Percentiles rank a stretch among this genome's conserved stretches.
phyloP scores from a whole-genome alignment of 331 rosid genomes.

The Malus hybrid region DNA sequence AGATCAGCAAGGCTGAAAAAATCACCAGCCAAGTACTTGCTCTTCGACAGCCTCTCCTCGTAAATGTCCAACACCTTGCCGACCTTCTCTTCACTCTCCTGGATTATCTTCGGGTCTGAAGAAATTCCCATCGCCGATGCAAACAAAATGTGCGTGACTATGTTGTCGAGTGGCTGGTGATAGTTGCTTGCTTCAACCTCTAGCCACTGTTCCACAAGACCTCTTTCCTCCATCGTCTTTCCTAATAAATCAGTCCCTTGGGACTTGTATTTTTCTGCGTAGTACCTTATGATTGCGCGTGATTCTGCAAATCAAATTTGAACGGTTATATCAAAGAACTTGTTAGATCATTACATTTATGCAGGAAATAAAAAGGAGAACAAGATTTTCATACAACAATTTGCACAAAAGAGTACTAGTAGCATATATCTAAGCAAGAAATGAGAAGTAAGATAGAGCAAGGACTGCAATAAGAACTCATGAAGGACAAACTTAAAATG shows the following conservation, averaged over 20 bases:
- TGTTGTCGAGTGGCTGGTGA: conserved; percentile 16
- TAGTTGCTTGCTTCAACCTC: conserved; percentile 47
- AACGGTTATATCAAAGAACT: background rate
- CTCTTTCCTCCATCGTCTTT: conserved; percentile 13
- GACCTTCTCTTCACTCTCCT: conserved; percentile 40
- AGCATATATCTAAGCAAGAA: too few species aligned
- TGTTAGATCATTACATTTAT: background rate
- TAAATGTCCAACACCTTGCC: conserved; percentile 43
- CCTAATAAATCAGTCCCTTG: conserved; percentile 13
- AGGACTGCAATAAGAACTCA: too few species aligned
- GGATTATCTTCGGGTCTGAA: conserved; percentile 23
- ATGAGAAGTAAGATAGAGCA: too few species aligned
- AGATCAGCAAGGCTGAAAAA: conserved; percentile 60
- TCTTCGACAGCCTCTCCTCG: conserved; percentile 39
- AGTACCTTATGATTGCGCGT: background rate
- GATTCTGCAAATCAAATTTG: background rate
- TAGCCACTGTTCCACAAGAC: conserved; percentile 31
- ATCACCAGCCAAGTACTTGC: conserved; percentile 53
- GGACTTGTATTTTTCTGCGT: background rate
- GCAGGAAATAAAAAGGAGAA: background rate
- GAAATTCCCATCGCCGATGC: conserved; percentile 10
- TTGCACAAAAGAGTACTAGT: background rate
- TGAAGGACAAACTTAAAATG: too few species aligned
- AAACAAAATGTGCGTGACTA: conserved; percentile 24
- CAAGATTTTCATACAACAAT: background rate